phyloP scores from a whole-genome alignment of 345 rosid genomes.

The Citrus australasica region DNA sequence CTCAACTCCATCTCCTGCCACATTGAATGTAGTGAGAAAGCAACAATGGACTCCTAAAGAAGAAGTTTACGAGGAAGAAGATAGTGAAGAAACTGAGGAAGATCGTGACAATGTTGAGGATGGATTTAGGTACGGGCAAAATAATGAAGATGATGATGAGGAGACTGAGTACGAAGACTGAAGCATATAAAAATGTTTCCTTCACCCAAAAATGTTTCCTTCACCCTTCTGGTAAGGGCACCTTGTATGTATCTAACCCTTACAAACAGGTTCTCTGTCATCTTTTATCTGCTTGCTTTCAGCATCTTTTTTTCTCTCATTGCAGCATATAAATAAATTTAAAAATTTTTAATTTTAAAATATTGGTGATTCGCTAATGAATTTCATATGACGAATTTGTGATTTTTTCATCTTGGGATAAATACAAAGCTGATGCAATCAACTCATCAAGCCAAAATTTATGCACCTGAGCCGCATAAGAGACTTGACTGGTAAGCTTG shows the following conservation, averaged over 20 bases:
- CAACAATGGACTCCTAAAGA: slow-evolving; percentile 64
- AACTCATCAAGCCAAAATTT: no score
- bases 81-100: slow-evolving; percentile 86
- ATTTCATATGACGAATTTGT: neutral
- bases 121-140: slow-evolving; percentile 73
- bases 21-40: slow-evolving; percentile 39
- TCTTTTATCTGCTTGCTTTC: neutral
- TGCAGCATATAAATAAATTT: neutral
- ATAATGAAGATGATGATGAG: slow-evolving; percentile 81
- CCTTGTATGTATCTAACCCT: neutral
- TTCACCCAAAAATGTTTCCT: neutral
- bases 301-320: neutral
- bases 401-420: no score
- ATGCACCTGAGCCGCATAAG: no score
- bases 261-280: neutral
- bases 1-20: slow-evolving; percentile 52
- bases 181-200: neutral
- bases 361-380: no score
- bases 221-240: neutral
- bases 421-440: no score
- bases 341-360: neutral
- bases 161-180: slow-evolving; percentile 94
- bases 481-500: no score
- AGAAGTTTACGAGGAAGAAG: slow-evolving; percentile 66
- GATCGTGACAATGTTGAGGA: slow-evolving; percentile 79